A percentile compares a stretch with the other conserved stretches of the same genome.
Evolutionary conservation across 139 green algal genomes (phyloP).

Genomic region (Nannochloris sp.): DNA sequence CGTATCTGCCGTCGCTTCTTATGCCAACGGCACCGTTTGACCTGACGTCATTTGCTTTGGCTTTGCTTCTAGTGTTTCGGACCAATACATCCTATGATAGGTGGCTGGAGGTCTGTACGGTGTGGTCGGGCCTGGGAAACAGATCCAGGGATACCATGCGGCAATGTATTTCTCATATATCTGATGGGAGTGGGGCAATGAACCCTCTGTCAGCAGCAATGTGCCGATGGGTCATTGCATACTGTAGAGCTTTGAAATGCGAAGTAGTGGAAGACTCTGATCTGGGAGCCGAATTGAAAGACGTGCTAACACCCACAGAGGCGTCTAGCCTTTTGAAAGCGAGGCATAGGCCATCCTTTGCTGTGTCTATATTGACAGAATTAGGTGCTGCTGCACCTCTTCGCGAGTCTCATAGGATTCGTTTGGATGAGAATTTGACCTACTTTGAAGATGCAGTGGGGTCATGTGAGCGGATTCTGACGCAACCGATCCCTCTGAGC

Average conservation of each 20-base stretch:
- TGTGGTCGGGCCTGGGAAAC: constrained; percentile 30
- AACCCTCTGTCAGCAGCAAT: constrained; percentile 11
- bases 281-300: constrained; percentile 13
- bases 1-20: constrained; percentile 5
- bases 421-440: constrained; percentile 51
- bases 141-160: constrained; percentile 33
- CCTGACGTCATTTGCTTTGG: constrained; percentile 35
- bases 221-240: constrained; percentile 29
- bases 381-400: neutral
- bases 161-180: constrained; percentile 24
- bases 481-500: constrained; percentile 65
- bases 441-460: constrained; percentile 60
- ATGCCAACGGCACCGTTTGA: constrained; percentile 29
- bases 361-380: constrained; percentile 20
- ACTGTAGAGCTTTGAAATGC: constrained; percentile 18
- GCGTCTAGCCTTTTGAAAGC: constrained; percentile 9
- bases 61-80: constrained; percentile 43
- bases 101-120: constrained; percentile 41
- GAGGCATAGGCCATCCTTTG: constrained; percentile 28
- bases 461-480: constrained; percentile 61
- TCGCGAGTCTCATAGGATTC: constrained; percentile 13
- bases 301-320: constrained; percentile 22
- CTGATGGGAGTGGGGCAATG: neutral
- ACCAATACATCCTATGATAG: constrained; percentile 43
- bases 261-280: constrained; percentile 8